These are phyloP conservation scores for Lichina pygmaea DNA, from an alignment of 495 filamentous ascomycete genomes.

Conservation along the genomic window DNA sequence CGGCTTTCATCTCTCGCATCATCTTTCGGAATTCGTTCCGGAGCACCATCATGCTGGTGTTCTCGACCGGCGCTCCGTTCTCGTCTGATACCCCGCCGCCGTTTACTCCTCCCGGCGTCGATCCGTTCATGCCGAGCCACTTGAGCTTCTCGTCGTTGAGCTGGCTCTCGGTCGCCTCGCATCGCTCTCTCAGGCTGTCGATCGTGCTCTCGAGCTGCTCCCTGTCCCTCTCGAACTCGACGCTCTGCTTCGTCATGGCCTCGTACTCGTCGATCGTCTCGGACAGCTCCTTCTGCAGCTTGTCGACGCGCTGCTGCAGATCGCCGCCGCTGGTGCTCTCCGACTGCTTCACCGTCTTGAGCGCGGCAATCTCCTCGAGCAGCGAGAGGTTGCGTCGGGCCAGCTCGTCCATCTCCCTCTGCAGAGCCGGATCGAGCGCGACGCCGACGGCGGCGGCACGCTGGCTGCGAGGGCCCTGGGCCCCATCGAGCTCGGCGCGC, in stretches of 20 bases:
- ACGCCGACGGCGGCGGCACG: conserved; percentile 37
- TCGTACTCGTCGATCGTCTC: conserved; percentile 71
- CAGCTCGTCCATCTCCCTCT: conserved; percentile 36
- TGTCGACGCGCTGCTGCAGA: conserved; percentile 27
- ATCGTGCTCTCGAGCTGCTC: conserved; percentile 48
- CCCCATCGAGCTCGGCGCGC: conserved; percentile 82
- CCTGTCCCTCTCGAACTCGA: conserved; percentile 69
- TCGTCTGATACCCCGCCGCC: too few relatives aligned
- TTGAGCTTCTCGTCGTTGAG: conserved; percentile 44
- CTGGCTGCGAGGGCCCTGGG: conserved; percentile 55
- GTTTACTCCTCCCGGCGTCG: conserved; percentile 10
- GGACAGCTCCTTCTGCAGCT: conserved; percentile 51
- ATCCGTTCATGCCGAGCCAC: conserved; percentile 37
- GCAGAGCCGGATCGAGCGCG: conserved; percentile 27
- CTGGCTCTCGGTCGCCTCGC: conserved; percentile 37
- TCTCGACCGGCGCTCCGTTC: conserved; percentile 12
- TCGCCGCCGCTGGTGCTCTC: conserved; percentile 13
- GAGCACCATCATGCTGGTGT: conserved; percentile 43
- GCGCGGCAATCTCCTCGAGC: conserved; percentile 25
- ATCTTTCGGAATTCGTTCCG: conserved; percentile 75
- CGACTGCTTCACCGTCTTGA: conserved; percentile 19
- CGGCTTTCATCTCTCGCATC: conserved; percentile 58
- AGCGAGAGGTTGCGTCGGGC: conserved; percentile 30
- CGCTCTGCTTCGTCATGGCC: conserved; percentile 56
- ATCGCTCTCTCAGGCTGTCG: conserved; percentile 40